Evolutionary conservation across 2,329 filamentous ascomycete species (phyloP).

Genomic region (Aureobasidium sp.): DNA sequence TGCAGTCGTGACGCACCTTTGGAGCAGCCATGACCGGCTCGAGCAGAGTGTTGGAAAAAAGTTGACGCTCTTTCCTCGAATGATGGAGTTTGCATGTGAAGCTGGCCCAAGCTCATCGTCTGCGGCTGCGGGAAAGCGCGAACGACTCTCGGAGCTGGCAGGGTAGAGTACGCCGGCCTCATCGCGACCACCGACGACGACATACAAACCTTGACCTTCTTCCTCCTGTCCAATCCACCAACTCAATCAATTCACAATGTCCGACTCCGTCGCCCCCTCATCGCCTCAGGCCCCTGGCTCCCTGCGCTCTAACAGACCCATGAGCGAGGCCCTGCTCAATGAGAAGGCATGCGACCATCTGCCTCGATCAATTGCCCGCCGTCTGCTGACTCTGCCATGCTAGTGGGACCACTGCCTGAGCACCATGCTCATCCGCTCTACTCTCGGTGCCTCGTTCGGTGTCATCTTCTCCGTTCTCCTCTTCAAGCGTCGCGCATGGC

Average conservation of each 20-base stretch:
- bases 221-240: not conserved
- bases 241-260: constrained; percentile 38
- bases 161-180: not conserved
- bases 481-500: constrained; percentile 97
- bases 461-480: constrained; percentile 97
- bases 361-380: not conserved
- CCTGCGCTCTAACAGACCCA: constrained; percentile 63
- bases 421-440: constrained; percentile 92
- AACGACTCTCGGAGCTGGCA: constrained; percentile 2
- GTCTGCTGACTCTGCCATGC: constrained; percentile 14
- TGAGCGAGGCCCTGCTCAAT: constrained; percentile 96
- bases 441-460: constrained; percentile 91
- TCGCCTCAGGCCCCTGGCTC: constrained; percentile 52
- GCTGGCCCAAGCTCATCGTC: constrained; percentile 8
- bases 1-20: not conserved
- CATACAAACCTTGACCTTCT: not conserved
- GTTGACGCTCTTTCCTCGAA: not conserved
- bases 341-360: constrained; percentile 68
- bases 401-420: constrained; percentile 99
- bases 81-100: constrained; percentile 8
- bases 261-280: constrained; percentile 42
- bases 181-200: not conserved
- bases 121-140: constrained; percentile 9
- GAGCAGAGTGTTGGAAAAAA: not conserved
- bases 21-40: constrained; percentile 6